A percentile compares a stretch with the other conserved stretches of the same genome.
phyloP scores from a whole-genome alignment of 129 eudicot genomes.

The Pulicaria dysenterica region DNA sequence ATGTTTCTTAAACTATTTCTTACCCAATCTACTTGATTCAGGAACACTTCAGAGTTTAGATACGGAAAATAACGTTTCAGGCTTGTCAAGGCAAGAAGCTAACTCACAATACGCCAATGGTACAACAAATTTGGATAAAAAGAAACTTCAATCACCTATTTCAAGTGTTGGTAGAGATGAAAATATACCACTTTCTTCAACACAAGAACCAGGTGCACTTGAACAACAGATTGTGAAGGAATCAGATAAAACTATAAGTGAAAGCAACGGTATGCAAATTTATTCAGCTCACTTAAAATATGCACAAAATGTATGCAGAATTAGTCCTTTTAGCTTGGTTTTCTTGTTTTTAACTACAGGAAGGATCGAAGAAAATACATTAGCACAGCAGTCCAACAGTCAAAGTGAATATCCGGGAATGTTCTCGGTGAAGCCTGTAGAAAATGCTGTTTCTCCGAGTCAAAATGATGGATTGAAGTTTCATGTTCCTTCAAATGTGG shows the following conservation, averaged over 20 bases:
- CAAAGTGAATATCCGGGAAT: slow-evolving; percentile 32
- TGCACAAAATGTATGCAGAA: background rate
- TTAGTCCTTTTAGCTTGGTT: background rate
- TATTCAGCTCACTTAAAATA: background rate
- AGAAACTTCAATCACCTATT: slow-evolving; percentile 4
- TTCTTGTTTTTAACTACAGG: slow-evolving; percentile 29
- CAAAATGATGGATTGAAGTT: slow-evolving; percentile 50
- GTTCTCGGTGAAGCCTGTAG: slow-evolving; percentile 35
- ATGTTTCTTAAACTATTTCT: no score
- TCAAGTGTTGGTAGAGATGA: slow-evolving; percentile 11
- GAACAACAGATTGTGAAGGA: slow-evolving; percentile 21
- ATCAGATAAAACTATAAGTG: slow-evolving; percentile 16
- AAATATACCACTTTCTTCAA: slow-evolving; percentile 18
- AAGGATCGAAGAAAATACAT: background rate
- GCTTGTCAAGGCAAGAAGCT: slow-evolving; percentile 10
- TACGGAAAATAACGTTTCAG: background rate
- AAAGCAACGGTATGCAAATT: slow-evolving; percentile 19
- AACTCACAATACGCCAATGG: background rate
- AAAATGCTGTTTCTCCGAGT: slow-evolving; percentile 24
- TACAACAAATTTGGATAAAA: no score
- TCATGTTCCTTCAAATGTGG: slow-evolving; percentile 43
- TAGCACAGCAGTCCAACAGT: slow-evolving; percentile 23
- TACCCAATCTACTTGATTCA: slow-evolving; percentile 19
- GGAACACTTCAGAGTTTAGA: slow-evolving; percentile 27
- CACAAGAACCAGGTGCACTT: slow-evolving; percentile 18